These are phyloP conservation scores for Moniliophthora roreri DNA, from an alignment of 1,284 basidiomycete species.

Conservation along the genomic window DNA sequence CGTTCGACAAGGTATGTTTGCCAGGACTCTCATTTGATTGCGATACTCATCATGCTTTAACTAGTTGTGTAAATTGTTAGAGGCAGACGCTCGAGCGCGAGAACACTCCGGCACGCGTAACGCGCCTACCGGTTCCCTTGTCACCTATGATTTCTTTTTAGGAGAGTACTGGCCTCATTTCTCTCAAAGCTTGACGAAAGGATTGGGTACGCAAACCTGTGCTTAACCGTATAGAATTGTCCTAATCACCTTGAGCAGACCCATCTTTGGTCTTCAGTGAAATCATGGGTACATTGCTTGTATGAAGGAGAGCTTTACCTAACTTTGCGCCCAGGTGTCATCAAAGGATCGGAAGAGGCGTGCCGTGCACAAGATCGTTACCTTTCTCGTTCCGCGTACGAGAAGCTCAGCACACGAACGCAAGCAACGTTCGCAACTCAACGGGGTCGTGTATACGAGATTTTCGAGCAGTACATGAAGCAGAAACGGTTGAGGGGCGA, in stretches of 20 bases:
- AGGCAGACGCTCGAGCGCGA: constrained; percentile 32
- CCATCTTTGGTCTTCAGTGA: constrained; percentile 66
- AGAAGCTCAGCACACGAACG: constrained; percentile 45
- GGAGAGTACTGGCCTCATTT: constrained; percentile 66
- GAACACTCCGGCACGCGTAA: background rate
- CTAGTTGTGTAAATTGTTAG: constrained; percentile 43
- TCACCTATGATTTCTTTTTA: constrained; percentile 55
- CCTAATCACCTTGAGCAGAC: constrained; percentile 36
- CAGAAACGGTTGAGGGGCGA: constrained; percentile 44
- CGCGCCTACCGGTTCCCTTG: constrained; percentile 19
- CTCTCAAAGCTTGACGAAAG: constrained; percentile 51
- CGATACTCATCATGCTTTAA: constrained; percentile 15
- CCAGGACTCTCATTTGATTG: no score
- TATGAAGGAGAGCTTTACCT: constrained; percentile 1
- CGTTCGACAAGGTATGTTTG: constrained; percentile 56
- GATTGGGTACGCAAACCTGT: constrained; percentile 44
- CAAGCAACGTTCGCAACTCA: constrained; percentile 56
- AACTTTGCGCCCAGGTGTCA: constrained; percentile 46
- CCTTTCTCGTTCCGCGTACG: constrained; percentile 47
- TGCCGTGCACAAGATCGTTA: constrained; percentile 31
- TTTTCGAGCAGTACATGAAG: constrained; percentile 57
- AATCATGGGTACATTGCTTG: constrained; percentile 49
- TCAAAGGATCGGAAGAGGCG: constrained; percentile 63
- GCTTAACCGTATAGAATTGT: background rate
- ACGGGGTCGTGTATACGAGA: constrained; percentile 47